Conservation (phyloP, 495 filamentous ascomycete genomes). For the Aspergillus diversus region DNA sequence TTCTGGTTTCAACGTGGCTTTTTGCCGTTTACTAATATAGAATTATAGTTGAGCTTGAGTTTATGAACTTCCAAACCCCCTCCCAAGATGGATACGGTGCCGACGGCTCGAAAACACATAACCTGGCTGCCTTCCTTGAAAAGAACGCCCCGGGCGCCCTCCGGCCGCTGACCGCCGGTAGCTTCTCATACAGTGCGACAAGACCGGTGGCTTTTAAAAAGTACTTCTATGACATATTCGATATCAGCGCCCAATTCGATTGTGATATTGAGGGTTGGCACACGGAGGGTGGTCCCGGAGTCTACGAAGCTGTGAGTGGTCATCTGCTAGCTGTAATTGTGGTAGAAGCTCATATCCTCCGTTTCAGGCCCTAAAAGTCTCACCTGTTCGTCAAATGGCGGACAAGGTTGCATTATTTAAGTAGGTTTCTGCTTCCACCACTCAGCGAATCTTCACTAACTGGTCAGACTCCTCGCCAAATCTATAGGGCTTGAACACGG, state of each 20-base stretch:
- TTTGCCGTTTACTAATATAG: not conserved
- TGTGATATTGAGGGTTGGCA: slow-evolving; percentile 91
- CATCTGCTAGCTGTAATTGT: not conserved
- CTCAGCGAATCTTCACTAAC: not conserved
- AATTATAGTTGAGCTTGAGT: slow-evolving; percentile 81
- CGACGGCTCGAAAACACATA: slow-evolving; percentile 55
- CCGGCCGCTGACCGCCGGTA: slow-evolving; percentile 79
- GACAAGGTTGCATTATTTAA: slow-evolving; percentile 88
- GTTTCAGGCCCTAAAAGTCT: slow-evolving; percentile 66
- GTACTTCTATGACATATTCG: slow-evolving; percentile 88
- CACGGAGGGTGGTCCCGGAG: slow-evolving; percentile 87
- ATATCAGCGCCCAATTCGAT: slow-evolving; percentile 71
- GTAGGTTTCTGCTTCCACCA: slow-evolving; percentile 36
- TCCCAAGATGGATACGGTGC: slow-evolving; percentile 39
- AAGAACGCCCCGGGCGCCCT: slow-evolving; percentile 67
- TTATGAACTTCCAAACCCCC: slow-evolving; percentile 84
- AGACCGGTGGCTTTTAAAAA: slow-evolving; percentile 82
- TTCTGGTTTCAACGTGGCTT: not conserved
- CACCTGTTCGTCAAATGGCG: slow-evolving; percentile 75
- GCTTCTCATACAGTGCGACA: slow-evolving; percentile 93
- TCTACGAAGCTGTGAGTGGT: slow-evolving; percentile 75
- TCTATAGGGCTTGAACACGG: slow-evolving; percentile 76
- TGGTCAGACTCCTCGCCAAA: slow-evolving; percentile 70
- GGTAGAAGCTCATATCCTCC: slow-evolving; percentile 6
- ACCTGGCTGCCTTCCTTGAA: slow-evolving; percentile 68